Evolutionary conservation across 495 filamentous ascomycete genomes (phyloP).

Genomic region (Geoglossum glabrum): DNA sequence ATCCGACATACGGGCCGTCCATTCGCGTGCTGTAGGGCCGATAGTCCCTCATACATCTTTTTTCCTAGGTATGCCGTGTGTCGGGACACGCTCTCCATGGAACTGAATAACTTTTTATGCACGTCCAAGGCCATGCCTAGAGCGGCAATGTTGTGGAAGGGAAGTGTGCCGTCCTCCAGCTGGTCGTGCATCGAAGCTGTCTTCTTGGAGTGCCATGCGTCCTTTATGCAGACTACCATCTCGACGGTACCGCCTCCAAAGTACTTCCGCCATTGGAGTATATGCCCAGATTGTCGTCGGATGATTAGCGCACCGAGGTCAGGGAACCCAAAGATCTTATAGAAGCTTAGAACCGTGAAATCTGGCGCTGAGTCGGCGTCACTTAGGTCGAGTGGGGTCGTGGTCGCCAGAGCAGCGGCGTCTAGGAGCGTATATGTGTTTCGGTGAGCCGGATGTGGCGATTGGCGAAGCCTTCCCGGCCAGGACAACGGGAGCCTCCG

Average conservation of each 20-base stretch:
- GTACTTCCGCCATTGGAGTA: conserved; percentile 42
- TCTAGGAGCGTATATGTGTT: conserved; percentile 48
- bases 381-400: conserved; percentile 39
- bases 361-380: conserved; percentile 43
- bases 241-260: conserved; percentile 67
- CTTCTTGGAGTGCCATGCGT: conserved; percentile 46
- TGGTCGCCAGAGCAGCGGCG: conserved; percentile 52
- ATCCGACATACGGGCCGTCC: conserved; percentile 34
- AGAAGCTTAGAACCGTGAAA: conserved; percentile 51
- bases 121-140: conserved; percentile 48
- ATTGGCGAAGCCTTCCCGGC: conserved; percentile 27
- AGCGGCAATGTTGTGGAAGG: conserved; percentile 60
- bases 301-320: conserved; percentile 55
- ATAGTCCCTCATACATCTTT: conserved; percentile 30
- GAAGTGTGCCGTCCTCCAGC: conserved; percentile 60
- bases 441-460: conserved; percentile 17
- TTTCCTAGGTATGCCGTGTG: conserved; percentile 39
- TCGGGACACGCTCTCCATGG: conserved; percentile 37
- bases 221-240: conserved; percentile 36
- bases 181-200: conserved; percentile 37
- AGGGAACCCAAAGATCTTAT: conserved; percentile 71
- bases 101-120: conserved; percentile 39
- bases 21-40: conserved; percentile 35
- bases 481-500: conserved; percentile 43
- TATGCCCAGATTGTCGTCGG: conserved; percentile 37